Conservation (phyloP, 495 filamentous ascomycete species). For the Xylaria longipes region DNA sequence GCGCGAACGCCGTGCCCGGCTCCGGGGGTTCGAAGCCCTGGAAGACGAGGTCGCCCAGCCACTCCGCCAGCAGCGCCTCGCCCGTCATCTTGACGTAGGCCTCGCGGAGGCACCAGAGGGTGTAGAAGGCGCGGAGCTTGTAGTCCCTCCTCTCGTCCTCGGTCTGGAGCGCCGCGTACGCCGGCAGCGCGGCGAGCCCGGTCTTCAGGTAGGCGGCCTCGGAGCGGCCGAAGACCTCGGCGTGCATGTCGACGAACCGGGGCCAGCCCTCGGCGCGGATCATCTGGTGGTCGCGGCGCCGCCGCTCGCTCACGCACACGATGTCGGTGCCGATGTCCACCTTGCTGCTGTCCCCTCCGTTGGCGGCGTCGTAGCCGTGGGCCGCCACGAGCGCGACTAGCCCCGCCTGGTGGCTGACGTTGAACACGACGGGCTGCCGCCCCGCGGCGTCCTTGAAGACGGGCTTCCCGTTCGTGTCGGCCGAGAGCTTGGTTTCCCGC, state of each 20-base stretch:
- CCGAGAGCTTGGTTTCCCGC: conserved; percentile 64
- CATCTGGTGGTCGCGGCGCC: conserved; percentile 56
- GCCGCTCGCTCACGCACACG: conserved; percentile 75
- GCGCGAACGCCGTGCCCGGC: conserved; percentile 31
- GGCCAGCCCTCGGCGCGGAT: conserved; percentile 61
- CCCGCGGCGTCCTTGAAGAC: conserved; percentile 45
- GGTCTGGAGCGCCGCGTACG: conserved; percentile 31
- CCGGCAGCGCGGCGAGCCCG: conserved; percentile 29
- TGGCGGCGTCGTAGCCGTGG: conserved; percentile 39
- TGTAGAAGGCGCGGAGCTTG: conserved; percentile 77
- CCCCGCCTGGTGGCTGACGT: conserved; percentile 86
- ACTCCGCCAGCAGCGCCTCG: conserved; percentile 81
- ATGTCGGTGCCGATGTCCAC: conserved; percentile 71
- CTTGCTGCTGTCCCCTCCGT: conserved; percentile 26
- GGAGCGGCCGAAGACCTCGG: conserved; percentile 69
- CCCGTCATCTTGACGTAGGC: conserved; percentile 95
- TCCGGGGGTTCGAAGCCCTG: conserved; percentile 55
- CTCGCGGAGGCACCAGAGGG: conserved; percentile 88
- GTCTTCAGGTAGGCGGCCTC: conserved; percentile 50
- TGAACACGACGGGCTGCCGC: conserved; percentile 69
- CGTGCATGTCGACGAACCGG: conserved; percentile 77
- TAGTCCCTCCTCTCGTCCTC: conserved; percentile 32
- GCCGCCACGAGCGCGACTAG: conserved; percentile 66
- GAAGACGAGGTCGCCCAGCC: conserved; percentile 76
- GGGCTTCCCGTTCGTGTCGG: conserved; percentile 70